Conservation (phyloP, 2,329 filamentous ascomycete genomes). For the Pseudogymnoascus sp. region DNA sequence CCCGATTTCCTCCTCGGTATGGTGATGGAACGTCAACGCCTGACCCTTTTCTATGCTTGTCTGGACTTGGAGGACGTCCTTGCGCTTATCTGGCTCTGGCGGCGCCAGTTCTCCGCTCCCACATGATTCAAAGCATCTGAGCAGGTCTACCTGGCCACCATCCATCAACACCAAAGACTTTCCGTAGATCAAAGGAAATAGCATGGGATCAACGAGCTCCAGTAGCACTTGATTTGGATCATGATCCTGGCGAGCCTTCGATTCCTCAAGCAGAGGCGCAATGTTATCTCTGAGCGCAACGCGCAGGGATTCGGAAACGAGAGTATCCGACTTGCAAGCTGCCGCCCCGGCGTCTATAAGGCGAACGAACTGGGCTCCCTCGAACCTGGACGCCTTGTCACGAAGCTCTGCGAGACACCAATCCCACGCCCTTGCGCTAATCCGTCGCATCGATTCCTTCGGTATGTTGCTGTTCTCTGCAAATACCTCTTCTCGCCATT, state of each 20-base stretch:
- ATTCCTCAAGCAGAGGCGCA: conserved; percentile 40
- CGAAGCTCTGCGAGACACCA: conserved; percentile 15
- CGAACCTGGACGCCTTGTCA: conserved; percentile 13
- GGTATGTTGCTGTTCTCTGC: background rate
- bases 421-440: conserved; percentile 12
- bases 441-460: background rate
- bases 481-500: conserved; percentile 19
- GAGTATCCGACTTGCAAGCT: conserved; percentile 45
- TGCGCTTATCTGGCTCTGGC: background rate
- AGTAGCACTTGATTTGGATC: conserved; percentile 48
- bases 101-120: background rate
- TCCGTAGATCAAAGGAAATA: conserved; percentile 52
- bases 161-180: conserved; percentile 33
- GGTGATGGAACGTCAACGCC: background rate
- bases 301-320: conserved; percentile 32
- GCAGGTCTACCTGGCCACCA: conserved; percentile 4
- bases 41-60: conserved; percentile 19
- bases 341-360: conserved; percentile 15
- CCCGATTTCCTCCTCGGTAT: background rate
- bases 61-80: conserved; percentile 18
- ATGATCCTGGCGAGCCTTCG: conserved; percentile 46
- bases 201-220: conserved; percentile 53
- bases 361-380: background rate
- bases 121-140: background rate
- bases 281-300: conserved; percentile 37